Conservation (phyloP, 495 filamentous ascomycete genomes). For the Neurospora africana region DNA sequence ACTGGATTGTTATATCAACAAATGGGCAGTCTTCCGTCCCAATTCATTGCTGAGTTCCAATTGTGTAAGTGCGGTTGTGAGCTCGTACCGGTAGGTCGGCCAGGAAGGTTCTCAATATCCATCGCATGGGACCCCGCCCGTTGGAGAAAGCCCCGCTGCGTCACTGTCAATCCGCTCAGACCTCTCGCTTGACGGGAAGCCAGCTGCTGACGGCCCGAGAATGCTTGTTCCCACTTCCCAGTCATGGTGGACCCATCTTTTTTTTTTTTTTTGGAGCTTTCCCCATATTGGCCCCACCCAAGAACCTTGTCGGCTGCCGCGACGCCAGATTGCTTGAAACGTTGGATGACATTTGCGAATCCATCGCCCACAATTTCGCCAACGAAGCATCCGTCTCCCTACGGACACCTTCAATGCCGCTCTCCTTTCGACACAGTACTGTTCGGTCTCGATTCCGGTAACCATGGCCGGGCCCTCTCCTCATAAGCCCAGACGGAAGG, state of each 20-base stretch:
- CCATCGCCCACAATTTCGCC: not conserved
- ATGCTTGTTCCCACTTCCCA: not conserved
- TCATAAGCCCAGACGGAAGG: slow-evolving; percentile 42
- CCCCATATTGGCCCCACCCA: not conserved
- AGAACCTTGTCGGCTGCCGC: not conserved
- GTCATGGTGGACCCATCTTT: not conserved
- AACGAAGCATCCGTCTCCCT: not conserved
- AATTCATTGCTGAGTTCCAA: not conserved
- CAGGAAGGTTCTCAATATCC: not conserved
- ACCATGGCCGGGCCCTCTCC: slow-evolving; percentile 33
- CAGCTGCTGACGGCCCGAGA: not conserved
- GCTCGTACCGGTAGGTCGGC: not conserved
- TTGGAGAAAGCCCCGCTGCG: not conserved
- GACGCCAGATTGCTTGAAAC: slow-evolving; percentile 11
- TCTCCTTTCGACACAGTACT: not conserved
- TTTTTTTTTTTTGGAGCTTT: not conserved
- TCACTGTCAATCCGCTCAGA: not conserved
- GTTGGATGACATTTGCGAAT: not conserved
- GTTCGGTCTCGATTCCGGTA: slow-evolving; percentile 15
- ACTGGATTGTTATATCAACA: not conserved
- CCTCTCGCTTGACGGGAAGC: not conserved
- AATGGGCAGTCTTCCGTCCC: not conserved
- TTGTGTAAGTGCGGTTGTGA: not conserved
- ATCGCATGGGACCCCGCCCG: not conserved
- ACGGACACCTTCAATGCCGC: slow-evolving; percentile 13